Evolutionary conservation across 2,329 filamentous ascomycete genomes (phyloP).

Genomic region (Phyllosticta citribraziliensis): DNA sequence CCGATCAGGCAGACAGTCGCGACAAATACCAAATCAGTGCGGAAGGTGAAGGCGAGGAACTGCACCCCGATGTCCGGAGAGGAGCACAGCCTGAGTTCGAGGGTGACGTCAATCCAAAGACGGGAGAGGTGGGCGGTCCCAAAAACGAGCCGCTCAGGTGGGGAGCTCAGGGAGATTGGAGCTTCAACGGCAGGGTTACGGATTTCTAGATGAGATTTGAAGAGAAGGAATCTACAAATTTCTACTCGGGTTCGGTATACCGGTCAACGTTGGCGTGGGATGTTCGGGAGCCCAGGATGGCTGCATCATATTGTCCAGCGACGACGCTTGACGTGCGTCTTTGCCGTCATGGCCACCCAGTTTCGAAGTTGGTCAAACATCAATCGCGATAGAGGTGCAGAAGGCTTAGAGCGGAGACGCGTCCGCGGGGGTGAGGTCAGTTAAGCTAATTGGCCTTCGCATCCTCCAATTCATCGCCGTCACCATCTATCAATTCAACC

Average conservation of each 20-base stretch:
- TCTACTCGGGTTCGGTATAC: not conserved
- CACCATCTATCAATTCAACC: too few relatives aligned
- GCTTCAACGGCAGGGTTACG: constrained; percentile 88
- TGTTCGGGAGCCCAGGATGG: not conserved
- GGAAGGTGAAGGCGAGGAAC: constrained; percentile 51
- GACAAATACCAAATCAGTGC: constrained; percentile 38
- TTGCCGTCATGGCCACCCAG: not conserved
- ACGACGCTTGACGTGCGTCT: not conserved
- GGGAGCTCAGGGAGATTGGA: constrained; percentile 73
- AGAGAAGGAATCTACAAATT: not conserved
- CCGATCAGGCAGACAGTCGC: constrained; percentile 12
- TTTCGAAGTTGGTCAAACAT: not conserved
- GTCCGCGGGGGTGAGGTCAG: not conserved
- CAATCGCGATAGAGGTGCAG: not conserved
- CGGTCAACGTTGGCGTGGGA: not conserved
- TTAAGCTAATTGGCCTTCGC: not conserved
- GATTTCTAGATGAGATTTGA: constrained; percentile 53
- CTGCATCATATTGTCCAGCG: not conserved
- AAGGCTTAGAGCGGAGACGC: not conserved
- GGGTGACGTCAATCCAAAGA: constrained; percentile 84
- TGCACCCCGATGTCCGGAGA: constrained; percentile 61
- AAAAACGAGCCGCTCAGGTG: constrained; percentile 94
- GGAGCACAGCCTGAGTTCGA: constrained; percentile 87
- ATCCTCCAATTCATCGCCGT: too few relatives aligned
- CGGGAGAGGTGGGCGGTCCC: constrained; percentile 88